Evolutionary conservation across 306 rosid genomes (phyloP), one percentile per base, ranked within the genome.

Genomic region (Dryas alaskensis): DNA sequence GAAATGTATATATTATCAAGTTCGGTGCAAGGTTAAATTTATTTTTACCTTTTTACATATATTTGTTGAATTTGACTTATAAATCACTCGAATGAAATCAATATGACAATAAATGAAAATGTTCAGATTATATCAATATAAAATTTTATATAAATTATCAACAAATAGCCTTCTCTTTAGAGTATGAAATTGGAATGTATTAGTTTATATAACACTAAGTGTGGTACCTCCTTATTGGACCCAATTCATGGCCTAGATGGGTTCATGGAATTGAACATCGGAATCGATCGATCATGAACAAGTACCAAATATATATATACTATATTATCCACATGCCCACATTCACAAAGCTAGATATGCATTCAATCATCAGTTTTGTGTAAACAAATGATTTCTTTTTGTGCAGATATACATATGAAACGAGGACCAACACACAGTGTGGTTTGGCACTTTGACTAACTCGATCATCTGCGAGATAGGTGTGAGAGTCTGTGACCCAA

Each of bases 311-410:
- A 2, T 45, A 12, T 4, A 59, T 4, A 59, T 27, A 4, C 8
- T 10, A 59, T 19, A 6, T 5, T 45, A 45, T 45, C 48, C 48
- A 31, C 48, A 60, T 6, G 10, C 19, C 48, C 31, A 25, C 44
- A 10, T 48, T 27, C 37, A 11, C 52, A 22, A 6, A 40, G 52
- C 42, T 70, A 11, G 52, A 54, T 70, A 19, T 17, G 74, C 22
- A 19, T 54, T 42, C 53, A 51, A 11, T 4, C 42, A 52, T 40
- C 37, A 40, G 6, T 40, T 69, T 39, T 17, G 40, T 52, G 40
- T 31, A 60, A 39, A 69, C 37, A 52, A 51, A 8, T 59, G 73
- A 45, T 39, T 10, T 69, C 39, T 51, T 69, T 69, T 69, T 69
- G 61, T 69, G 73, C 73, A n/a, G 51, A 37, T 51, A 10, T 52